Conservation (phyloP, 805 yeast species). For the Cyberlindnera nakhonratchasimensis region DNA sequence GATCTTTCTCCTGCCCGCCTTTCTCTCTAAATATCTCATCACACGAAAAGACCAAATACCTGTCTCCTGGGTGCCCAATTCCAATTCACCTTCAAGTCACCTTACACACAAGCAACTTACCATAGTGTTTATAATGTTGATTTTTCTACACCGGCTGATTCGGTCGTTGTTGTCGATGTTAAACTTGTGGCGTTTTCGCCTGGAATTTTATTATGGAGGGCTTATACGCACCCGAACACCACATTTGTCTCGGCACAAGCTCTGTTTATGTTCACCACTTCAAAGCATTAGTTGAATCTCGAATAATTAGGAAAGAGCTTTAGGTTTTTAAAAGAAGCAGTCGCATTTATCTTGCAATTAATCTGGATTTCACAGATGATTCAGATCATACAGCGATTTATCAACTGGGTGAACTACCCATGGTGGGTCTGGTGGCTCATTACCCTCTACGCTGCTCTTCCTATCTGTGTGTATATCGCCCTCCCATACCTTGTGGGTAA, state of each 20-base stretch:
- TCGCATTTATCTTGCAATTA: neutral
- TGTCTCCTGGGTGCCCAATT: too few relatives aligned
- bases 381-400: neutral
- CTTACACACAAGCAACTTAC: too few relatives aligned
- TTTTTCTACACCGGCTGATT: neutral
- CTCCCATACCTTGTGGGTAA: constrained; percentile 36
- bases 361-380: neutral
- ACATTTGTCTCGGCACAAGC: neutral
- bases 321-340: neutral
- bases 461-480: constrained; percentile 31
- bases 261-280: neutral
- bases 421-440: constrained; percentile 44
- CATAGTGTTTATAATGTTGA: neutral
- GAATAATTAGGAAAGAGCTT: too few relatives aligned
- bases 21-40: too few relatives aligned
- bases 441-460: constrained; percentile 42
- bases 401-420: constrained; percentile 28
- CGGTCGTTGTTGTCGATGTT: constrained; percentile 5
- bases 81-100: too few relatives aligned
- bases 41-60: too few relatives aligned
- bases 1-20: too few relatives aligned
- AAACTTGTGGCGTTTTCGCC: constrained; percentile 5
- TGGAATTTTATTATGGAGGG: neutral
- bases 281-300: neutral
- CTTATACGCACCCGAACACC: constrained; percentile 6